Evolutionary conservation across 352 stramenopile genomes (phyloP), one percentile per base, ranked within the genome.

Genomic region (Globisporangium radiosum): DNA sequence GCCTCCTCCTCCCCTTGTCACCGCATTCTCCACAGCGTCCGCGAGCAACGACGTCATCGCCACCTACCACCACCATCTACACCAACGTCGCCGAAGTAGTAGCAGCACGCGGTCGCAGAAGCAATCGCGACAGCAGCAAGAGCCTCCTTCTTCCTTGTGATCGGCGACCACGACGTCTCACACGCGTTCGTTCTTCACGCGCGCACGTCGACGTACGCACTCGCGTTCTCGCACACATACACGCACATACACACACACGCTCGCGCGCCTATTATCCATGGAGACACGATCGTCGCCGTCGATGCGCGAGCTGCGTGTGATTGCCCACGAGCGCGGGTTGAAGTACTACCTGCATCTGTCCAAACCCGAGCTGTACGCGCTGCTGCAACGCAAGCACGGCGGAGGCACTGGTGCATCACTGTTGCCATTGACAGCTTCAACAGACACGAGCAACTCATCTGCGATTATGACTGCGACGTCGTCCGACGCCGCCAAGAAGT

Each of bases 281-380:
- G 84, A 94, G 73, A 94, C 84, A 7, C 77, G 84, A 49, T 94
- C 78, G 4, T 94, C 80, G 63, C 81, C 81, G 42, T 92, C 84
- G 38, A 91, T 94, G 81, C 57, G 70, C 47, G 76, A 94, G 69
- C 72, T 94, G 59, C 84, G 73, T 62, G 69, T 61, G 14, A 54
- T 92, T 57, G 84, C 84, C 33, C 73, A 76, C 63, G 78, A 89
- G 55, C 81, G 83, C 56, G 84, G 84, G 1, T 73, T 94, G 59
- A 92, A 94, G 72, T 88, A 92, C 69, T 94, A 87, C 69, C 60
- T 77, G 61, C 84, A 92, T 58, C 60, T 94, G 47, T 90, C 80
- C 47, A 94, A 94, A 61, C 80, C 77, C 25, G 76, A 94, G 65
- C 70, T 94, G 36, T 88, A 86, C 61, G 75, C 80, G 59, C 69